Percentiles rank a stretch among this genome's conserved stretches.
These are phyloP conservation scores for Cladosporium sp. DNA, from an alignment of 2,329 filamentous ascomycete genomes.

Conservation along the genomic window DNA sequence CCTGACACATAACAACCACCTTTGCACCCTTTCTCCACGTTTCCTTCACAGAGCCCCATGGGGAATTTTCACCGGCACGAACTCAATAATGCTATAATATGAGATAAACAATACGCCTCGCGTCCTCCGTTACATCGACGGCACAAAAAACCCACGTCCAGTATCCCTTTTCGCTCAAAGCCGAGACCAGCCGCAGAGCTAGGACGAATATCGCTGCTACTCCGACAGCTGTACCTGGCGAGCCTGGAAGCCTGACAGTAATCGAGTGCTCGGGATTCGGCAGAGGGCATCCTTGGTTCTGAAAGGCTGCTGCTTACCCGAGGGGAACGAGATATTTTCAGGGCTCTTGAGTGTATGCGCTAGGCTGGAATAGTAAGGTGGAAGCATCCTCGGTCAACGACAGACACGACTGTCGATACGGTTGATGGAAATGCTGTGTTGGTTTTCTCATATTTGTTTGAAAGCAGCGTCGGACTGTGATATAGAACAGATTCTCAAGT, in stretches of 20 bases:
- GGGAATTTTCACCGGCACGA: background rate
- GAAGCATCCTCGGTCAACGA: background rate
- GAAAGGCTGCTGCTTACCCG: constrained; percentile 4
- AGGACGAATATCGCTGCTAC: constrained; percentile 2
- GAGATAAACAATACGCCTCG: background rate
- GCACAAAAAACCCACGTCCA: background rate
- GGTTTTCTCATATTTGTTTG: background rate
- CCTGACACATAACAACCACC: too few species aligned
- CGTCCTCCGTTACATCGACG: background rate
- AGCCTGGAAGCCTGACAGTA: too few species aligned
- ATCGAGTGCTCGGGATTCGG: too few species aligned
- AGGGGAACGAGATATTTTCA: background rate
- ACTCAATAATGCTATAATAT: background rate
- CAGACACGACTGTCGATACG: too few species aligned
- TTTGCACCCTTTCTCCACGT: too few species aligned
- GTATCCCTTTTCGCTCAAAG: constrained; percentile 8
- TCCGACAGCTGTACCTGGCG: constrained; percentile 2
- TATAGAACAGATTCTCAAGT: too few species aligned
- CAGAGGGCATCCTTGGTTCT: background rate
- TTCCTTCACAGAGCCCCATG: too few species aligned
- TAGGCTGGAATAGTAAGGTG: constrained; percentile 11
- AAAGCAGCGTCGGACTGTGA: too few species aligned
- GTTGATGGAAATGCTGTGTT: background rate
- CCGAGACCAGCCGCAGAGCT: constrained; percentile 10
- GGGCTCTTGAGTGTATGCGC: background rate